A percentile compares a stretch with the other conserved stretches of the same genome.
Conservation (phyloP, 257 asterid genomes). For the Nicotiana tabacum region DNA sequence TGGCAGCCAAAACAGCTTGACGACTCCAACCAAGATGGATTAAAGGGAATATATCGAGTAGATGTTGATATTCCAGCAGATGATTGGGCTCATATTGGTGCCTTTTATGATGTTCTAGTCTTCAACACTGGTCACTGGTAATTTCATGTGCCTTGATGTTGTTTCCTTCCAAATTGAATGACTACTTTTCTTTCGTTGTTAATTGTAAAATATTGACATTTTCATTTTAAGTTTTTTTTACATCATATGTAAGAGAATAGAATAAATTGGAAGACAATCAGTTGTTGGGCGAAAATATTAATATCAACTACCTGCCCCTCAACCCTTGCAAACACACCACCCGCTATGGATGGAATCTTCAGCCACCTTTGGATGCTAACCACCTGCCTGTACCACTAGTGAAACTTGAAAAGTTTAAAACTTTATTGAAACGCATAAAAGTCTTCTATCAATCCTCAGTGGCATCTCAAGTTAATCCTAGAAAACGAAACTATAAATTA, state of each 20-base stretch:
- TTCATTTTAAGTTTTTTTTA: not conserved
- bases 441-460: not conserved
- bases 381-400: not conserved
- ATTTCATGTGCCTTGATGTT: conserved; percentile 22
- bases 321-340: not conserved
- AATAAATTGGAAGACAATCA: not conserved
- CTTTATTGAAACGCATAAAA: not conserved
- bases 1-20: conserved; percentile 63
- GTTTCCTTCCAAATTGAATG: not conserved
- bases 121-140: conserved; percentile 98
- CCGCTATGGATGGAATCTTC: not conserved
- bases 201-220: not conserved
- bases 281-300: not conserved
- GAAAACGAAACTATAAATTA: not conserved
- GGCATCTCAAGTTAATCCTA: not conserved
- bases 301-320: not conserved
- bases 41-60: conserved; percentile 65
- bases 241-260: not conserved
- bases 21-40: conserved; percentile 37
- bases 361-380: not conserved
- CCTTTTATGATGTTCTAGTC: conserved; percentile 70
- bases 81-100: conserved; percentile 72
- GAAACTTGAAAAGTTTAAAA: not conserved
- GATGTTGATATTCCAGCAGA: conserved; percentile 83
- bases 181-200: not conserved